Percentiles rank a stretch among this genome's conserved stretches.
These are phyloP conservation scores for Scedosporium boydii DNA, from an alignment of 2,329 filamentous ascomycete species.

Conservation along the genomic window DNA sequence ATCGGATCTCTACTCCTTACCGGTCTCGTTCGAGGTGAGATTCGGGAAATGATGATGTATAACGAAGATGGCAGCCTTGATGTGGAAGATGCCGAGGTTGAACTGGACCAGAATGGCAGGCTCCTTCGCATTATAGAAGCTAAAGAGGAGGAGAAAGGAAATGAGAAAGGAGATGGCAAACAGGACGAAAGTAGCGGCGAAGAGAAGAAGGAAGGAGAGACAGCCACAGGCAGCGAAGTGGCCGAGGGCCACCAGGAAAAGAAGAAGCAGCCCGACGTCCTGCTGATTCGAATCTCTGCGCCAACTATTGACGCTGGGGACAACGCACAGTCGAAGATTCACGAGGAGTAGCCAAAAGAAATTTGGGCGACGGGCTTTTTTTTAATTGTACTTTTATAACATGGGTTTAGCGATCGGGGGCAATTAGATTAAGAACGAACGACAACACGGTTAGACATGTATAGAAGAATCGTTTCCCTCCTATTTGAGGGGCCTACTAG, in stretches of 20 bases:
- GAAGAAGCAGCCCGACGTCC: neutral
- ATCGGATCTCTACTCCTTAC: constrained; percentile 67
- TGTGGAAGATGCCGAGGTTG: constrained; percentile 43
- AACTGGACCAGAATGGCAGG: constrained; percentile 40
- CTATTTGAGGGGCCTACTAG: too few relatives aligned
- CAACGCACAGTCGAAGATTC: neutral
- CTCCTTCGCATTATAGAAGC: constrained; percentile 15
- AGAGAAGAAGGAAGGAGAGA: neutral
- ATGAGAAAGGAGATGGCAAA: constrained; percentile 10
- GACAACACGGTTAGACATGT: too few relatives aligned
- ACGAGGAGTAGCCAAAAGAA: neutral
- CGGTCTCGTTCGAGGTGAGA: constrained; percentile 60
- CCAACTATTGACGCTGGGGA: neutral
- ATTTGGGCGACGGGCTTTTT: too few relatives aligned
- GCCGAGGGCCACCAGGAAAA: constrained; percentile 2
- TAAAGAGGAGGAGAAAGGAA: constrained; percentile 14
- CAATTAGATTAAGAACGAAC: too few relatives aligned
- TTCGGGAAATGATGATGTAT: constrained; percentile 70
- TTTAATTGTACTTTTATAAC: too few relatives aligned
- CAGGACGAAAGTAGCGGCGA: constrained; percentile 3
- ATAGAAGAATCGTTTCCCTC: too few relatives aligned
- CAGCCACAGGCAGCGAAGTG: too few relatives aligned
- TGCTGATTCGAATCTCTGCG: constrained; percentile 1
- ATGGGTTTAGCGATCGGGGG: too few relatives aligned
- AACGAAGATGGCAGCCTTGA: constrained; percentile 61